phyloP scores from a whole-genome alignment of 257 asterid species.

The Ajuga chamaepitys region DNA sequence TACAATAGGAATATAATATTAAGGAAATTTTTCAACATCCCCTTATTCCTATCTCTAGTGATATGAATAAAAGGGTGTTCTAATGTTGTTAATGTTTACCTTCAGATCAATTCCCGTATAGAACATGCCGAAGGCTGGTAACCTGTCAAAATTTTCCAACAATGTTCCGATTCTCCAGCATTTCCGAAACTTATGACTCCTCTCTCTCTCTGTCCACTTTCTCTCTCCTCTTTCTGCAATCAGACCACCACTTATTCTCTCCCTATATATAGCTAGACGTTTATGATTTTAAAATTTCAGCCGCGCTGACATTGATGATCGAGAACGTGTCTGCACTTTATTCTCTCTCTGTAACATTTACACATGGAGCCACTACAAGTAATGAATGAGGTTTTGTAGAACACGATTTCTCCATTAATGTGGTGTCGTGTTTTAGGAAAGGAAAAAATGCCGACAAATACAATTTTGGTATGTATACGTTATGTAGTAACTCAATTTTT shows the following conservation, averaged over 20 bases:
- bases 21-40: not conserved
- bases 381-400: not conserved
- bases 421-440: no score
- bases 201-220: slow-evolving; percentile 22
- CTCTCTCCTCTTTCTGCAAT: slow-evolving; percentile 31
- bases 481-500: no score
- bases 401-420: not conserved
- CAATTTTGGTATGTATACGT: no score
- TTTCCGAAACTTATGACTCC: slow-evolving; percentile 38
- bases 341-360: not conserved
- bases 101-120: slow-evolving; percentile 53
- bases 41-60: not conserved
- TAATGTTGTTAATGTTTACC: slow-evolving; percentile 37
- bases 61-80: slow-evolving; percentile 12
- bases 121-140: slow-evolving; percentile 50
- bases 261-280: slow-evolving; percentile 10
- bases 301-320: slow-evolving; percentile 18
- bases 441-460: no score
- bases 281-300: not conserved
- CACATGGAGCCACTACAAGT: slow-evolving; percentile 2
- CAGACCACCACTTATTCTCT: slow-evolving; percentile 22
- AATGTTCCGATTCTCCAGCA: slow-evolving; percentile 52
- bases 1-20: not conserved
- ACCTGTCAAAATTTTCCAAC: slow-evolving; percentile 49
- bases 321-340: slow-evolving; percentile 18